A percentile compares a stretch with the other conserved stretches of the same genome.
Conservation (phyloP, 306 rosid genomes). For the Pterocarpus macrocarpus region DNA sequence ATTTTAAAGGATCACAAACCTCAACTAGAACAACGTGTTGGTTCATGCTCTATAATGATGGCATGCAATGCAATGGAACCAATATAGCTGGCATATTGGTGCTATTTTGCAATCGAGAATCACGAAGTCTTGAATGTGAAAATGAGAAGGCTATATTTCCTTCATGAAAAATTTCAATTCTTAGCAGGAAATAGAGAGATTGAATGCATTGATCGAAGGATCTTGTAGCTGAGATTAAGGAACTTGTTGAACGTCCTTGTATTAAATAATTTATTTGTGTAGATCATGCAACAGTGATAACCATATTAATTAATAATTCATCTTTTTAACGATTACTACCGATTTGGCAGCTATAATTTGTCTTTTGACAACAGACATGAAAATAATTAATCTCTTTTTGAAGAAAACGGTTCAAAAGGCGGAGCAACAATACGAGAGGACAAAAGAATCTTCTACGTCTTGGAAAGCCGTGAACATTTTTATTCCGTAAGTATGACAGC, state of each 20-base stretch:
- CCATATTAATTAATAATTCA: constrained; percentile 7
- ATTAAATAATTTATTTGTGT: neutral
- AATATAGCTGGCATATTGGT: neutral
- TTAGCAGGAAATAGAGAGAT: neutral
- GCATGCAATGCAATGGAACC: neutral
- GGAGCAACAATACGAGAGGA: neutral
- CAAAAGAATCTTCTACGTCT: too few species aligned
- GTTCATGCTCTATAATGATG: neutral
- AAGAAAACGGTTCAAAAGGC: neutral
- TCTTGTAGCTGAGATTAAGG: too few species aligned
- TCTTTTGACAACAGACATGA: neutral
- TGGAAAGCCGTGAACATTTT: too few species aligned
- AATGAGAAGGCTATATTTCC: neutral
- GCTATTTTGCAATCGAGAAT: neutral
- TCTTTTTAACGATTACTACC: neutral
- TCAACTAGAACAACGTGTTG: neutral
- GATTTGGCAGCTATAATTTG: neutral
- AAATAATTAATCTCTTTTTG: neutral
- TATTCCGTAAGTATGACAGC: too few species aligned
- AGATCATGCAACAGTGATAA: constrained; percentile 18
- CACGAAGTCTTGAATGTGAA: neutral
- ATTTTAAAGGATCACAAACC: neutral
- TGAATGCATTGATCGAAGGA: neutral
- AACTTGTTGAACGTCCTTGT: neutral
- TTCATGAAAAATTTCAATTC: neutral